Base-by-base conservation (phyloP, 179 eudicot genomes). In the Beta lomatogona region DNA sequence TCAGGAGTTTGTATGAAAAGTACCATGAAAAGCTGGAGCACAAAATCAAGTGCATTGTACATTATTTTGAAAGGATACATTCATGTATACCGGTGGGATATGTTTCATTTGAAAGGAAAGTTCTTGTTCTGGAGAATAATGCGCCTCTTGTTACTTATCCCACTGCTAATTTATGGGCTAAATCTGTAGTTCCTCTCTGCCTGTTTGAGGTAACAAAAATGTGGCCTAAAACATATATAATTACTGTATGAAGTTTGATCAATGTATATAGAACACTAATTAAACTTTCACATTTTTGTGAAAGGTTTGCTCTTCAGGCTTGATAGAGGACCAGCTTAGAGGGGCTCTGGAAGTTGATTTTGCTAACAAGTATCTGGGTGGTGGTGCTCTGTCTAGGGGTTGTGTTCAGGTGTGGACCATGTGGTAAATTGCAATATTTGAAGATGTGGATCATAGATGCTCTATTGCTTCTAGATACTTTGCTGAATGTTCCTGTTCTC, bases 331-430 rank as follows among this genome's bases (percentile, higher is more conserved):
- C 85, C 99, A 96, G 67, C 25, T 84, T 4, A 66, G 73, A 72
- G 92, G 87, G 79, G 97, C 91, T 81, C 79, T 96, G 81, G 96
- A 96, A 90, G 98, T 96, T 81, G 99, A 96, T 92, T 96, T 96
- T 86, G 97, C 99, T 45, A 96, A 96, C 86, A 88, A 86, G 89
- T 89, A 91, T 85, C 85, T 96, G 16, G 99, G 99, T 65, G 98
- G 99, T 78, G 99, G 98, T 87, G 96, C 93, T 81, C 91, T 96
- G 52, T 82, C 58, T 60, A 83, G 85, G 85, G 99, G 99, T 71
- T 96, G 98, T 88, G 94, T 96, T 54, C 99, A 96, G 98, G 98
- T 93, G 57, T n/a, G n/a, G n/a, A n/a, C n/a, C n/a, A n/a, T n/a
- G n/a, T 28, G 78, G 77, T 79, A 73, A 76, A 44, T 50, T 66